Evolutionary conservation across 2,329 filamentous ascomycete species (phyloP).

Genomic region (Pseudogymnoascus sp.): DNA sequence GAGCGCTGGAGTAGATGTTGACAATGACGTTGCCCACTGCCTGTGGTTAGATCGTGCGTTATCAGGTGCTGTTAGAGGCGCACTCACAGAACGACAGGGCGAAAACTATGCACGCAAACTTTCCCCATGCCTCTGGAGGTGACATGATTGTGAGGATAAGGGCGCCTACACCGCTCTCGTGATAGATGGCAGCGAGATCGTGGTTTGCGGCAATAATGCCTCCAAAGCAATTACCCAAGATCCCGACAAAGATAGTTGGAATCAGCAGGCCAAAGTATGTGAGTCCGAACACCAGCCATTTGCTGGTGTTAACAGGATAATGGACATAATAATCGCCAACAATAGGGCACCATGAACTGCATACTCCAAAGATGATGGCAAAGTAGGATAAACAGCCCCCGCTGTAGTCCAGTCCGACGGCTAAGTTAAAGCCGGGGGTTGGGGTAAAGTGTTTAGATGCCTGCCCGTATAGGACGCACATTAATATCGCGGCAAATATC

Average conservation of each 20-base stretch:
- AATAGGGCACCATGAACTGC: slow-evolving; percentile 39
- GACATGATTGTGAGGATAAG: slow-evolving; percentile 4
- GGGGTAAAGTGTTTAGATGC: slow-evolving; percentile 18
- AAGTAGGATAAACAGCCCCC: slow-evolving; percentile 14
- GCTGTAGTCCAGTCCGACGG: slow-evolving; percentile 15
- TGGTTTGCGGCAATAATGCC: slow-evolving; percentile 1
- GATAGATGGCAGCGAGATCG: background rate
- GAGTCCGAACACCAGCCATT: slow-evolving; percentile 42
- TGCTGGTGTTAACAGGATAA: slow-evolving; percentile 40
- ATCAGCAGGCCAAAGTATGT: slow-evolving; percentile 43
- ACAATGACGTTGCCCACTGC: slow-evolving; percentile 18
- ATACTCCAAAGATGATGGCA: slow-evolving; percentile 12
- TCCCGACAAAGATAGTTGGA: slow-evolving; percentile 32
- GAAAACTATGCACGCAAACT: slow-evolving; percentile 7
- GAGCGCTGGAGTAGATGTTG: slow-evolving; percentile 22
- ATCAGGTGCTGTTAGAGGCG: background rate
- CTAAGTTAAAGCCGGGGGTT: slow-evolving; percentile 10
- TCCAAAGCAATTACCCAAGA: slow-evolving; percentile 11
- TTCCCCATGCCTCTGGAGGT: background rate
- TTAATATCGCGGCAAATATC: slow-evolving; percentile 47
- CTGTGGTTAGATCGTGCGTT: background rate
- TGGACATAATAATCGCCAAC: slow-evolving; percentile 41
- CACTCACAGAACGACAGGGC: slow-evolving; percentile 7
- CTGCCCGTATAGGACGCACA: slow-evolving; percentile 19
- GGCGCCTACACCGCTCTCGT: slow-evolving; percentile 4